Conservation (phyloP, 2,329 filamentous ascomycete genomes). For the Alternaria ethzedia region DNA sequence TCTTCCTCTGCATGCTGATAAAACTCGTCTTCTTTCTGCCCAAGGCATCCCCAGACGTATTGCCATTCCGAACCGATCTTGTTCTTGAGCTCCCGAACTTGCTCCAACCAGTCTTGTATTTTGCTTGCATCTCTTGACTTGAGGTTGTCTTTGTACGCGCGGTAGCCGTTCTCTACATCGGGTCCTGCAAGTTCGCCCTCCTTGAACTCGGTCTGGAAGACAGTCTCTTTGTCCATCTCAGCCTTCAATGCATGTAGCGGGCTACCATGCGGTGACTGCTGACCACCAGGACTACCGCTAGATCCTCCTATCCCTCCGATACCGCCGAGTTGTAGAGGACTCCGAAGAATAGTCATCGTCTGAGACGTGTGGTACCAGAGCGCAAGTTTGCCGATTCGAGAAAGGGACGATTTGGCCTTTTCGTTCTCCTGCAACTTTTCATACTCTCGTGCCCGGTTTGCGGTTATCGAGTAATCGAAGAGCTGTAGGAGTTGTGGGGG, state of each 20-base stretch:
- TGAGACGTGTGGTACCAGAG: slow-evolving; percentile 13
- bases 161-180: slow-evolving; percentile 20
- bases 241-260: not conserved
- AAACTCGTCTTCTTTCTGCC: slow-evolving; percentile 22
- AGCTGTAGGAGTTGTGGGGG: slow-evolving; percentile 3
- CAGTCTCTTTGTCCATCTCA: slow-evolving; percentile 7
- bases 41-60: slow-evolving; percentile 22
- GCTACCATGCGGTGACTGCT: not conserved
- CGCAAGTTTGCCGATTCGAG: slow-evolving; percentile 13
- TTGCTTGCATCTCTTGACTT: slow-evolving; percentile 10
- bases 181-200: slow-evolving; percentile 22
- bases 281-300: not conserved
- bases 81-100: slow-evolving; percentile 14
- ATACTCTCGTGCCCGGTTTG: slow-evolving; percentile 14
- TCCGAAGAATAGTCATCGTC: not conserved
- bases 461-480: not conserved
- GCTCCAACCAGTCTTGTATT: slow-evolving; percentile 22
- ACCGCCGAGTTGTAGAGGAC: slow-evolving; percentile 4
- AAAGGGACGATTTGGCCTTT: slow-evolving; percentile 19
- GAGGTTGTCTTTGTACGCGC: slow-evolving; percentile 20
- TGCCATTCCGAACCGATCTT: slow-evolving; percentile 14
- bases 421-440: slow-evolving; percentile 12
- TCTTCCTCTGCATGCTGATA: slow-evolving; percentile 18
- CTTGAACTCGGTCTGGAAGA: slow-evolving; percentile 20
- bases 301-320: not conserved